Evolutionary conservation across 1,284 basidiomycete species (phyloP), one percentile per base, ranked within the genome.

Genomic region (Puccinia triticina): DNA sequence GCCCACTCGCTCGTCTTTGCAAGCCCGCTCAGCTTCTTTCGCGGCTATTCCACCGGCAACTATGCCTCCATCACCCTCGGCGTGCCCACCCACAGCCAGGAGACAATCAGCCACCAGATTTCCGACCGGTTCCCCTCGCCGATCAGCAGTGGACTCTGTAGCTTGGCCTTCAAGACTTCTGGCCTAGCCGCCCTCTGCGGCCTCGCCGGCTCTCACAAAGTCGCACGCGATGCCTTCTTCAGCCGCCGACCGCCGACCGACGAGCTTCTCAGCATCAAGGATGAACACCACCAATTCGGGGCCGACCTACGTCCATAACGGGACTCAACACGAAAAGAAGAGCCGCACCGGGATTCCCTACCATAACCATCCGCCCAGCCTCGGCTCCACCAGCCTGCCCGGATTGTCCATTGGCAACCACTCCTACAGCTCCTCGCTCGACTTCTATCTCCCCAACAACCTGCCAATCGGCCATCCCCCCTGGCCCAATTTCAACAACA

Each of bases 81-180:
- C 82, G 94, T 93, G 94, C 92, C 5, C 84, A 89, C 0, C 77
- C 67, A 85, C 83, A 83, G 86, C 84, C 83, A 85, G 34, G 84
- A 85, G 11, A 84, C 86, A 75, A 85, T 95, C 95, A 0, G 96
- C 95, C 86, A 90, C 98, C 57, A 91, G 96, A 85, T 92, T 83
- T 57, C 74, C 85, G 48, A 77, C 85, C 61, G 85, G 85, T 26
- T 83, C 66, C 50, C 57, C 69, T 84, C 84, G 16, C 84, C 84
- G 7, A 83, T 85, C 46, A 76, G 83, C 71, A 76, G 82, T n/a
- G n/a, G n/a, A n/a, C n/a, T n/a, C n/a, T n/a, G n/a, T n/a, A n/a
- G n/a, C n/a, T n/a, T n/a, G n/a, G n/a, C n/a, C n/a, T n/a, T n/a
- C n/a, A n/a, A n/a, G n/a, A n/a, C n/a, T n/a, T n/a, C n/a, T n/a